Percentiles rank a stretch among this genome's conserved stretches.
Evolutionary conservation across 1,139 yeast species (phyloP).

Genomic region (Hemisphaericaspora subhashii): DNA sequence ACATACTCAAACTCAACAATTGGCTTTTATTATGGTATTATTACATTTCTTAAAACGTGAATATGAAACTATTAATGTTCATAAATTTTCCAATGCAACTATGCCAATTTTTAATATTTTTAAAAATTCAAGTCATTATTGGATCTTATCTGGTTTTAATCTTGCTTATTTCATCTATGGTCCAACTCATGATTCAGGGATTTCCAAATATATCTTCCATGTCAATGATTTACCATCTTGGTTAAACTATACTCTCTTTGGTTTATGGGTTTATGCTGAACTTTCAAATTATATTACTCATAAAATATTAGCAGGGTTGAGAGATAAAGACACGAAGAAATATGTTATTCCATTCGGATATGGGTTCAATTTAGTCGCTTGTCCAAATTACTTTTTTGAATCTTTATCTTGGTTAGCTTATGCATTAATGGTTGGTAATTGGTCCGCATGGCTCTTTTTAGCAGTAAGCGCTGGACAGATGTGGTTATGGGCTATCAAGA

Average conservation of each 20-base stretch:
- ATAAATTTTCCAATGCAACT: conserved; percentile 80
- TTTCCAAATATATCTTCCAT: conserved; percentile 28
- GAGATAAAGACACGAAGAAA: conserved; percentile 42
- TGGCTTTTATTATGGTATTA: conserved; percentile 55
- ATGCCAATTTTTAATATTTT: conserved; percentile 89
- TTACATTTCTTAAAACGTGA: conserved; percentile 87
- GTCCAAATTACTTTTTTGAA: conserved; percentile 93
- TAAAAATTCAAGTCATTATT: conserved; percentile 88
- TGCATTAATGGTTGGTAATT: conserved; percentile 71
- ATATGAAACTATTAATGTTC: conserved; percentile 79
- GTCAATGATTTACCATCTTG: conserved; percentile 29
- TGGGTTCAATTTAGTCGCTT: conserved; percentile 47
- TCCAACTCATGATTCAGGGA: conserved; percentile 34
- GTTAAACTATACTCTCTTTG: conserved; percentile 32
- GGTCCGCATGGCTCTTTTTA: conserved; percentile 72
- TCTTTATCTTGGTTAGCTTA: conserved; percentile 69
- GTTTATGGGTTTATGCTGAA: conserved; percentile 66
- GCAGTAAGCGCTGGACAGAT: conserved; percentile 74
- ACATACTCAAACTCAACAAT: conserved; percentile 47
- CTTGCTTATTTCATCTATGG: conserved; percentile 70
- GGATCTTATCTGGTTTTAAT: conserved; percentile 81
- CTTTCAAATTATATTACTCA: conserved; percentile 73
- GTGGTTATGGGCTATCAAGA: conserved; percentile 77
- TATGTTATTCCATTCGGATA: conserved; percentile 48
- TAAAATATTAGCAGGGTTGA: conserved; percentile 53